These are phyloP conservation scores for Cyclostephanos invisitatus DNA, from an alignment of 108 stramenopile species.

Conservation along the genomic window DNA sequence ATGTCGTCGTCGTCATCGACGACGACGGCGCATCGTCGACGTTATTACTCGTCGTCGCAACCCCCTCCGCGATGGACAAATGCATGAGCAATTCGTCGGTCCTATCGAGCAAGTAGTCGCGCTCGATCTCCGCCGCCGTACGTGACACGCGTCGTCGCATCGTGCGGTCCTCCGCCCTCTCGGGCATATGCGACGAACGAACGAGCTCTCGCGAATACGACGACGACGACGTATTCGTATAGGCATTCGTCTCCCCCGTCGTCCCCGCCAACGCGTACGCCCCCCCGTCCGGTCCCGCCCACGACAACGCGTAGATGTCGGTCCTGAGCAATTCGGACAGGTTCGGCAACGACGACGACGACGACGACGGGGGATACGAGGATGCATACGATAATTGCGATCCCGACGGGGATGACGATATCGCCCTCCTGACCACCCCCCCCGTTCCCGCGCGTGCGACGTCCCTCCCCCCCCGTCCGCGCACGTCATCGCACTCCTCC, in stretches of 20 bases:
- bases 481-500: no score
- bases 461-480: no score
- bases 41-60: no score
- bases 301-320: slow-evolving; percentile 25
- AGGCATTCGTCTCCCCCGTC: neutral
- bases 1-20: slow-evolving; percentile 8
- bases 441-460: no score
- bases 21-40: neutral
- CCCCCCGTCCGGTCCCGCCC: slow-evolving; percentile 15
- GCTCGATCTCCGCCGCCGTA: slow-evolving; percentile 6
- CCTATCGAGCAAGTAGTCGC: neutral
- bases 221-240: neutral
- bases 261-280: no score
- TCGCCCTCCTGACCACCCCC: no score
- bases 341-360: neutral
- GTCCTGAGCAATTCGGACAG: neutral
- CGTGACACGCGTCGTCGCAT: neutral
- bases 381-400: no score
- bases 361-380: no score
- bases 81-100: slow-evolving; percentile 3
- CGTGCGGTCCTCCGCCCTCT: no score
- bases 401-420: no score
- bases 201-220: no score
- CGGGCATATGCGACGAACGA: no score
- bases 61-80: slow-evolving; percentile 8